These are phyloP conservation scores for Fomitopsis pinicola DNA, from an alignment of 1,284 basidiomycete genomes.

Conservation along the genomic window DNA sequence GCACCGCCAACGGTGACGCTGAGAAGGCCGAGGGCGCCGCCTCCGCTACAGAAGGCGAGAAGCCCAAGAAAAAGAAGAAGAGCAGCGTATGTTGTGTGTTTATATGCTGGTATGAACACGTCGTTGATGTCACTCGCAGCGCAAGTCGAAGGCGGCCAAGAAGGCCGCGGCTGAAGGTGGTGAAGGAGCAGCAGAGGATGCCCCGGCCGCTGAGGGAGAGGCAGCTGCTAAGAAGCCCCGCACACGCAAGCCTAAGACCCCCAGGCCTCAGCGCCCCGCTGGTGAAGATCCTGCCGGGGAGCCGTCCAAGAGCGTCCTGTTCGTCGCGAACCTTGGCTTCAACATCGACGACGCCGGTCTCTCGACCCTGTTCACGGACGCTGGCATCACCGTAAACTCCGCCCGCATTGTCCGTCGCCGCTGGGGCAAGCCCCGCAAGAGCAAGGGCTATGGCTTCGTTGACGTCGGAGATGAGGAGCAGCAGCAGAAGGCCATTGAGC, in stretches of 20 bases:
- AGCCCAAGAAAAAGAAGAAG: constrained; percentile 83
- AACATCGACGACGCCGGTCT: constrained; percentile 80
- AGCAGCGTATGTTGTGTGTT: constrained; percentile 40
- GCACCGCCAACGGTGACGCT: constrained; percentile 47
- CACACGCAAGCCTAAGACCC: constrained; percentile 55
- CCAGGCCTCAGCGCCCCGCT: constrained; percentile 56
- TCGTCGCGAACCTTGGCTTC: constrained; percentile 95
- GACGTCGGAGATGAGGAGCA: constrained; percentile 82
- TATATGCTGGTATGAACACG: constrained; percentile 11
- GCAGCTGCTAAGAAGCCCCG: constrained; percentile 45
- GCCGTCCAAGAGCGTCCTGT: constrained; percentile 81
- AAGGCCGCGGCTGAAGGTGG: constrained; percentile 27
- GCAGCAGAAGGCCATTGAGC: constrained; percentile 81
- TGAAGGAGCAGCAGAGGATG: not conserved
- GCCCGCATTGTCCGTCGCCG: constrained; percentile 85
- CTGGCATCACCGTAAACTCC: constrained; percentile 73
- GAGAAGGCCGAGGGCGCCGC: constrained; percentile 45
- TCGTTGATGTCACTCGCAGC: constrained; percentile 32
- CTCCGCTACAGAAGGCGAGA: constrained; percentile 50
- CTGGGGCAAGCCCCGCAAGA: constrained; percentile 75
- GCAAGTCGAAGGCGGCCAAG: constrained; percentile 50
- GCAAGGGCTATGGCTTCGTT: constrained; percentile 94
- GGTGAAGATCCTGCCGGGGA: constrained; percentile 78
- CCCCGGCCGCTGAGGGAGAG: constrained; percentile 10
- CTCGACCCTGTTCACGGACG: constrained; percentile 75